Base-by-base conservation (phyloP, 495 filamentous ascomycete species). In the Lichina pygmaea region DNA sequence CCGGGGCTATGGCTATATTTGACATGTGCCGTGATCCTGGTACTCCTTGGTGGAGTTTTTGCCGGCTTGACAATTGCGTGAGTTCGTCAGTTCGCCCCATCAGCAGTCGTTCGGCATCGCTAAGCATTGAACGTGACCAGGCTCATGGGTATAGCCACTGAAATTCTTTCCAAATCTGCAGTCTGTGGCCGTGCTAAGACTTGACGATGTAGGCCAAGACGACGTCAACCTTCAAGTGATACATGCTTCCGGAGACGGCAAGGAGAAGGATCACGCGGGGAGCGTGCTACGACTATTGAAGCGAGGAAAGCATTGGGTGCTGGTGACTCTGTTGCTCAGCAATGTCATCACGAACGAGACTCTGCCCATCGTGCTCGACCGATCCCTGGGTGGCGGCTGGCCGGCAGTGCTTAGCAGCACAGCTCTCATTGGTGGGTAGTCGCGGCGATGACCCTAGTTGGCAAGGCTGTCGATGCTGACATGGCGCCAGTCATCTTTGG, bases 341-440 rank as follows among this genome's bases (percentile, higher is more conserved):
- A 97, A 97, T 60, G 89, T 95, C 54, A 94, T 97, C 53, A 93
- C 92, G 44, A 97, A 97, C 60, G 89, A 95, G 61, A 89, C 89
- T 0, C 70, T 97, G 7, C 89, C 89, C 24, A 92, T 97, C 44
- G 81, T 95, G 16, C 70, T 97, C 12, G 89, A 97, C 60, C 71
- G 91, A 33, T 86, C 81, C 46, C 70, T 97, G 13, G 89, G 89
- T 38, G 91, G 89, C 46, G 89, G 89, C 44, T 86, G 86, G 70
- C 85, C 89, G 11, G 89, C 89, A 43, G 85, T 94, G 12, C 64
- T 95, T 36, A 80, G 86, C 51, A 83, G 81, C 64, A 97, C 89
- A 0, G 73, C 86, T 12, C 61, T 95, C 49, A 94, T 97, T 62
- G 83, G 84, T 93, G 73, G 41, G 66, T 58, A 34, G 36, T 40